Evolutionary conservation across 2,329 filamentous ascomycete genomes (phyloP), one percentile per base, ranked within the genome.

Genomic region (Stachybotrys elegans): DNA sequence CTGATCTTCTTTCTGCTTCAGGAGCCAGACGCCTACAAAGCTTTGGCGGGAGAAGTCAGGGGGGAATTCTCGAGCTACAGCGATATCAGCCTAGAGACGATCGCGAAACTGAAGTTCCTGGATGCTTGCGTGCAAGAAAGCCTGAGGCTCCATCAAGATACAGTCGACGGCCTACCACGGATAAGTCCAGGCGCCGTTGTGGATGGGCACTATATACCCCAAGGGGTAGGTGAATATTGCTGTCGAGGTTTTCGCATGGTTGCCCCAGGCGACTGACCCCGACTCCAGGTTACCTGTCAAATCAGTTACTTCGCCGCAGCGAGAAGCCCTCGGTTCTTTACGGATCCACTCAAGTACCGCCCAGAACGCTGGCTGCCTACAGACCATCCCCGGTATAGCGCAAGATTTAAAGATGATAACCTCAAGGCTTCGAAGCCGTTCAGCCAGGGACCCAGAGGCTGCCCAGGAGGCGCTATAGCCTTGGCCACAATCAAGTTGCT

Each of bases 181-280:
- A 25, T 40, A 4, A 40, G 37, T 25, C 22, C 37, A 40, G 37
- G 37, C 5, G 37, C 37, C 8, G 4, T 23, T 40, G 22, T 40
- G 37, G 37, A 40, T 40, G 37, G 37, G 17, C 11, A n/a, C 17
- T 40, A 22, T 16, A 40, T 40, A 16, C 37, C 37, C n/a, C 8
- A 40, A 25, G 37, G 37, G 21, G 35, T 37, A 37, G 7, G 35
- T 22, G 6, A 29, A n/a, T n/a, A n/a, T n/a, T n/a, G n/a, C n/a
- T n/a, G n/a, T n/a, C n/a, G n/a, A n/a, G n/a, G n/a, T n/a, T n/a
- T n/a, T n/a, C n/a, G n/a, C n/a, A n/a, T n/a, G n/a, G n/a, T n/a
- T n/a, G n/a, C n/a, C n/a, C n/a, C n/a, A n/a, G n/a, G n/a, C n/a
- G n/a, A n/a, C n/a, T n/a, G n/a, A n/a, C n/a, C 9, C 12, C 32